Conservation (phyloP, 2,329 filamentous ascomycete genomes). For the Intubia oerlemansii region DNA sequence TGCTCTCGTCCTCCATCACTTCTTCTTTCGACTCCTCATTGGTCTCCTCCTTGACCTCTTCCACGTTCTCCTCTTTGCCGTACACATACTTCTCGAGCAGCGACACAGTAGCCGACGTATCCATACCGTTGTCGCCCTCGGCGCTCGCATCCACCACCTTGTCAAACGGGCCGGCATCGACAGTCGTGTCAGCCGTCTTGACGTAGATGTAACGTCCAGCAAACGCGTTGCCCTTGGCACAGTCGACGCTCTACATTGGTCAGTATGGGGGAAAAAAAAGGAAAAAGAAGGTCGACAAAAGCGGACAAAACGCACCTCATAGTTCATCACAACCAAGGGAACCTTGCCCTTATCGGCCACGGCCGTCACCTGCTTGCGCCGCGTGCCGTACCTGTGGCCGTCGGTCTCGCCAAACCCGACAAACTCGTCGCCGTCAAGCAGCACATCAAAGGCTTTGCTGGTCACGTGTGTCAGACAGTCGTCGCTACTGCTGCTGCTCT, state of each 20-base stretch:
- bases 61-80: slow-evolving; percentile 8
- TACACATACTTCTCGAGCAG: slow-evolving; percentile 28
- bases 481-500: background rate
- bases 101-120: slow-evolving; percentile 25
- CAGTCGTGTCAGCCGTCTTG: slow-evolving; percentile 19
- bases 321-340: slow-evolving; percentile 29
- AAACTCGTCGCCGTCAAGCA: slow-evolving; percentile 37
- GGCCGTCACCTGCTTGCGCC: slow-evolving; percentile 25
- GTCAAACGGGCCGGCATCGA: slow-evolving; percentile 21
- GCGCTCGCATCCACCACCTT: slow-evolving; percentile 22
- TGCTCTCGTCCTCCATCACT: background rate
- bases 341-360: slow-evolving; percentile 36
- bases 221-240: slow-evolving; percentile 34
- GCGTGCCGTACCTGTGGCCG: slow-evolving; percentile 33
- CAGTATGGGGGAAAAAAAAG: slow-evolving; percentile 9
- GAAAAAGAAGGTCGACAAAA: background rate
- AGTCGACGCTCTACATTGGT: slow-evolving; percentile 23
- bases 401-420: slow-evolving; percentile 31
- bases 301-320: slow-evolving; percentile 28
- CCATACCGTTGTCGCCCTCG: too few species aligned
- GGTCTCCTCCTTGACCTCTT: background rate
- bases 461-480: slow-evolving; percentile 28
- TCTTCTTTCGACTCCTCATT: background rate
- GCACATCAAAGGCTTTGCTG: slow-evolving; percentile 29
- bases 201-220: slow-evolving; percentile 33